Conservation (phyloP, 306 rosid species). For the Cicer cuneatum region DNA sequence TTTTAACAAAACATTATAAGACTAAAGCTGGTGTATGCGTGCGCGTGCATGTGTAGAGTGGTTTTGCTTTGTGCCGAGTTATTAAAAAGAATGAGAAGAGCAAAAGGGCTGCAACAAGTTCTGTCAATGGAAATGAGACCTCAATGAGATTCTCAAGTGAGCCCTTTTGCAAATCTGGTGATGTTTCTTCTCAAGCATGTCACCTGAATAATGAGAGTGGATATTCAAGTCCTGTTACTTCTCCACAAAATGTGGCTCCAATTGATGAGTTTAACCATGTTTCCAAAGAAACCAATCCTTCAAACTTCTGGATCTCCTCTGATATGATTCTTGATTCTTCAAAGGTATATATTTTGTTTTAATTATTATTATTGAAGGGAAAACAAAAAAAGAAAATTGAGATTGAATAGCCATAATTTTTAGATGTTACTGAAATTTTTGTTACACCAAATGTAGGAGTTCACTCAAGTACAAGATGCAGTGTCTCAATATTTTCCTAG, state of each 20-base stretch:
- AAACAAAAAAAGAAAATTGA: conserved; percentile 16
- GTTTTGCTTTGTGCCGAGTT: conserved; percentile 82
- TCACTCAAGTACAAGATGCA: conserved; percentile 58
- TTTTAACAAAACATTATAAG: conserved; percentile 7
- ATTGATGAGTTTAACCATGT: conserved; percentile 53
- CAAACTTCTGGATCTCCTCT: conserved; percentile 68
- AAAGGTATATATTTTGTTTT: conserved; percentile 53
- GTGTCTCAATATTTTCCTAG: conserved; percentile 54
- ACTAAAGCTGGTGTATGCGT: conserved; percentile 11
- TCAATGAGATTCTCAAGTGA: conserved; percentile 47
- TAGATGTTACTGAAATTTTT: conserved; percentile 20
- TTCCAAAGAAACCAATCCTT: conserved; percentile 52
- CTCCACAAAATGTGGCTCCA: conserved; percentile 55
- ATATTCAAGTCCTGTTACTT: conserved; percentile 54
- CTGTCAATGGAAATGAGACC: conserved; percentile 49
- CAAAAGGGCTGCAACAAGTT: conserved; percentile 49
- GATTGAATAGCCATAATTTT: conserved; percentile 15
- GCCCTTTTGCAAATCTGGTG: conserved; percentile 52
- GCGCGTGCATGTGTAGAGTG: conserved; percentile 54
- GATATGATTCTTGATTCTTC: conserved; percentile 86
- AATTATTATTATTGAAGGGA: background rate
- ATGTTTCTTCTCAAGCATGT: conserved; percentile 57
- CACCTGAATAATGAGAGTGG: conserved; percentile 52
- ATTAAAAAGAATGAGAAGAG: conserved; percentile 73
- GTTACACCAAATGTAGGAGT: conserved; percentile 62